phyloP scores from a whole-genome alignment of 345 rosid genomes.

The Anastatica hierochuntica region DNA sequence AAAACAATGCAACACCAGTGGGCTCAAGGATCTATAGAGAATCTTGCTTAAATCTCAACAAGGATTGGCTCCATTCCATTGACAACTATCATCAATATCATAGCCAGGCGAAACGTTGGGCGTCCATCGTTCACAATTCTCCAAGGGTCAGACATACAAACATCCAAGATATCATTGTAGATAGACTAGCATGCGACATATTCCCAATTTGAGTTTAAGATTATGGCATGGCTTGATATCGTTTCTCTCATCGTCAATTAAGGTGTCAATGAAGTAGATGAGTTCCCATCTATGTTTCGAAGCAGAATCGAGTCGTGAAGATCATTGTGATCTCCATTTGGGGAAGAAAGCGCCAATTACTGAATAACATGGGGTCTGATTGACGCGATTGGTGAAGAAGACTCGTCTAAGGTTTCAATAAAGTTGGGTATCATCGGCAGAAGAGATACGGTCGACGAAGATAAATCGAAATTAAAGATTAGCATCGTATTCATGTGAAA shows the following conservation, averaged over 20 bases:
- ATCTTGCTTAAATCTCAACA: background rate
- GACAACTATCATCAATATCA: background rate
- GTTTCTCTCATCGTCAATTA: background rate
- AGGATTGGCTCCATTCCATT: too few relatives aligned
- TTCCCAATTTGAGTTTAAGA: too few relatives aligned
- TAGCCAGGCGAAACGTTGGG: background rate
- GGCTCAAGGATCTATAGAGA: too few relatives aligned
- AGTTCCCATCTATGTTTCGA: background rate
- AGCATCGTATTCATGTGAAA: background rate
- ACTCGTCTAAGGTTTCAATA: conserved; percentile 8
- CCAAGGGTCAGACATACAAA: too few relatives aligned
- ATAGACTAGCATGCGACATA: background rate
- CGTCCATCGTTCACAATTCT: too few relatives aligned
- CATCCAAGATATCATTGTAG: too few relatives aligned
- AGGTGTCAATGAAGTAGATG: background rate
- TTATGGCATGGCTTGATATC: too few relatives aligned
- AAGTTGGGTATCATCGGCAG: conserved; percentile 3
- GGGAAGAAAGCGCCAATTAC: conserved; percentile 14
- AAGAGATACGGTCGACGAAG: background rate
- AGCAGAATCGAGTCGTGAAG: background rate
- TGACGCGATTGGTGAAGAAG: background rate
- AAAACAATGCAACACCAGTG: conserved; percentile 26
- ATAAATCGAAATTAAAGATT: background rate
- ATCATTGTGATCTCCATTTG: background rate
- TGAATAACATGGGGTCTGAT: background rate